These are phyloP conservation scores for Camillea tinctor DNA, from an alignment of 2,329 filamentous ascomycete genomes.

Conservation along the genomic window DNA sequence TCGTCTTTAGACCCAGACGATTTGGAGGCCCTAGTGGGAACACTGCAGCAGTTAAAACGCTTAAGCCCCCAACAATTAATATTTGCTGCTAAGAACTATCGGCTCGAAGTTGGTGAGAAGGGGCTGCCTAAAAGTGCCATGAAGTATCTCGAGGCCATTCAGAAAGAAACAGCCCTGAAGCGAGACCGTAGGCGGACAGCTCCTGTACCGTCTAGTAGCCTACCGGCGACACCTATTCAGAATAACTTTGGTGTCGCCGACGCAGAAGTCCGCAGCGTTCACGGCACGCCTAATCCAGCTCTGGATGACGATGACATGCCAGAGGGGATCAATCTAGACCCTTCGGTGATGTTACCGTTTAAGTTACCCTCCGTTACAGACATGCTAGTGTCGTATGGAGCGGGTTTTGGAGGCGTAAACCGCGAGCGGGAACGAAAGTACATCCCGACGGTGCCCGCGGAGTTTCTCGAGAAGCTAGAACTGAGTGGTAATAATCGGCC, in stretches of 20 bases:
- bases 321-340: constrained; percentile 78
- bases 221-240: constrained; percentile 37
- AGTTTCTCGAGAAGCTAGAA: constrained; percentile 89
- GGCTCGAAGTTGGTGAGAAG: constrained; percentile 93
- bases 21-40: constrained; percentile 81
- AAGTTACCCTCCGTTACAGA: constrained; percentile 94
- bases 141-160: constrained; percentile 79
- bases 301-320: constrained; percentile 67
- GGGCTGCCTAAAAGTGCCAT: constrained; percentile 82
- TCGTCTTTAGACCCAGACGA: constrained; percentile 86
- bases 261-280: constrained; percentile 41
- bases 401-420: constrained; percentile 90
- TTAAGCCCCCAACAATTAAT: constrained; percentile 86
- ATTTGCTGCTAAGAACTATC: constrained; percentile 88
- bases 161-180: constrained; percentile 68
- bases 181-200: constrained; percentile 52
- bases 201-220: constrained; percentile 38
- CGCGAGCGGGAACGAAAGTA: constrained; percentile 91
- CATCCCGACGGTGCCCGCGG: constrained; percentile 89
- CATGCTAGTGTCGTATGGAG: constrained; percentile 94
- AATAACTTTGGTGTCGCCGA: constrained; percentile 43
- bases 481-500: constrained; percentile 49
- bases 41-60: constrained; percentile 82
- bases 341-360: constrained; percentile 90
- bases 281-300: constrained; percentile 41